Base-by-base conservation (phyloP, 2,329 filamentous ascomycete species). In the Cladorrhinum sp. region DNA sequence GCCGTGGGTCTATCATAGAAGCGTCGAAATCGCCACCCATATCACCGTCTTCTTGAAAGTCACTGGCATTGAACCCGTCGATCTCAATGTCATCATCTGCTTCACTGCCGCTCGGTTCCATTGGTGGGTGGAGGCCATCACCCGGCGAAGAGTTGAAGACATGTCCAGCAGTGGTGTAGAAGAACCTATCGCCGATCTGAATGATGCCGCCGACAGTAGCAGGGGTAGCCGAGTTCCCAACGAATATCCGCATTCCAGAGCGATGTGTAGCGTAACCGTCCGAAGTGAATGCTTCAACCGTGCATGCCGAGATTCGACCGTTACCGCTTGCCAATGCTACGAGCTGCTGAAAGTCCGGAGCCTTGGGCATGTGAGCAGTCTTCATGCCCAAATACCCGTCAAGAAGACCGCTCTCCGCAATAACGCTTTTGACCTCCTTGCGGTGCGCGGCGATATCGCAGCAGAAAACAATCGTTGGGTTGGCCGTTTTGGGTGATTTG, bases 91-190 rank as follows among this genome's bases (percentile, higher is more conserved):
- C 53, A 18, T 55, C 30, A 24, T 55, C 52, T 1, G 8, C 12
- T 9, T 23, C 36, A 46, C 8, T 26, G 5, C 21, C 54, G 48
- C 36, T 48, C 3, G 24, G 2, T 18, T 16, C 36, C 21, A 53
- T 9, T n/a, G 50, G 20, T 3, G 20, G 8, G 1, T 54, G 10
- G 12, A 36, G 26, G 23, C n/a, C 46, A 33, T 36, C 42, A n/a
- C 18, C 33, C 33, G 1, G 14, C 30, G 9, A n/a, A 2, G n/a
- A 23, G 9, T 58, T n/a, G 18, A 58, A 58, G 14, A 52, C 56
- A 26, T 58, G 56, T 18, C 24, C 56, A 5, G 56, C 56, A 36
- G 56, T 58, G 18, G 56, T 52, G 56, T 58, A 58, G n/a, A 51
- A 58, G 56, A 58, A 52, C 24, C 24, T 39, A 28, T 52, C 56